Conservation (phyloP, 805 yeast species). For the Kockiozyma suomiensis region DNA sequence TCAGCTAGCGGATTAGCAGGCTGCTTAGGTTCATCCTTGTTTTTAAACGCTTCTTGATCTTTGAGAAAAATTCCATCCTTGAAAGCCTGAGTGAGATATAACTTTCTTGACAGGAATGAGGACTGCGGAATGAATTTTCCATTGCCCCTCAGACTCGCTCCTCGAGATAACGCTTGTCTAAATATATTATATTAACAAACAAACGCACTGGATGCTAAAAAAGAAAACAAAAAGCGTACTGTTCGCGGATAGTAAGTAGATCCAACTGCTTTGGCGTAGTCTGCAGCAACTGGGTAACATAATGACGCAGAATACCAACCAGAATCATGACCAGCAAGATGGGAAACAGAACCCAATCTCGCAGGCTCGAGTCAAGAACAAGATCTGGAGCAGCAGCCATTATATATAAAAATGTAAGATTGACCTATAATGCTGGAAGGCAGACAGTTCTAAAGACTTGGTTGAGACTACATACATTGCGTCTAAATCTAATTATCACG, state of each 20-base stretch:
- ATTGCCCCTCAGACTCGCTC: conserved; percentile 59
- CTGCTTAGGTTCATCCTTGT: conserved; percentile 28
- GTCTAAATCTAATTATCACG: too few relatives aligned
- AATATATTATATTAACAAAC: neutral
- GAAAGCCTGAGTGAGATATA: conserved; percentile 52
- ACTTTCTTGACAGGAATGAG: conserved; percentile 59
- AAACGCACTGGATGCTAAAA: neutral
- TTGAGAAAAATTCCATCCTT: conserved; percentile 60
- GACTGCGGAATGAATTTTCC: conserved; percentile 53
- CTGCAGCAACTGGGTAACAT: conserved; percentile 61
- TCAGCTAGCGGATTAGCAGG: conserved; percentile 66
- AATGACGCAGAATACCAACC: conserved; percentile 76
- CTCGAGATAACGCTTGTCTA: conserved; percentile 60
- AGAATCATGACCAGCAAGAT: conserved; percentile 87
- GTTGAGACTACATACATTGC: neutral
- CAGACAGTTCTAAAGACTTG: neutral
- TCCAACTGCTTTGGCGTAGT: conserved; percentile 60
- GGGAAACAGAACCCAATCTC: conserved; percentile 89
- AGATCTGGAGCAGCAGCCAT: conserved; percentile 51
- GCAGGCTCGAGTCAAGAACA: conserved; percentile 75
- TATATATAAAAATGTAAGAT: neutral
- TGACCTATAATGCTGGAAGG: neutral
- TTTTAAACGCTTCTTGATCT: conserved; percentile 45
- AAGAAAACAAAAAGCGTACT: conserved; percentile 35
- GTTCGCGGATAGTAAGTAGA: conserved; percentile 58